phyloP scores from a whole-genome alignment of 768 basidiomycete species.

The Exsudoporus frostii region DNA sequence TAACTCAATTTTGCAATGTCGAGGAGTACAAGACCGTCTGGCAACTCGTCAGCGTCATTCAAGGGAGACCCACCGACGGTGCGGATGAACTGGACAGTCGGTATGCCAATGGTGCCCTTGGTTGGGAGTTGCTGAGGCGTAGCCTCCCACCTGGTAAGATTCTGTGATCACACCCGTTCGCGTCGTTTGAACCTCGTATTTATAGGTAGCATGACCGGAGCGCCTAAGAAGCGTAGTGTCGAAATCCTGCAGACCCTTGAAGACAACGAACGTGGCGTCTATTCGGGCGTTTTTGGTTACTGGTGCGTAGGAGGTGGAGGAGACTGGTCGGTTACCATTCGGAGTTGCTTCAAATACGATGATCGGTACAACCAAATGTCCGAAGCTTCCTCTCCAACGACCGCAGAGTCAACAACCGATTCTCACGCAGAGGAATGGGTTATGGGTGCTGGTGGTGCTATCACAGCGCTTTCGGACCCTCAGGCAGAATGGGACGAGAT shows the following conservation, averaged over 20 bases:
- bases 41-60: conserved; percentile 93
- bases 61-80: conserved; percentile 52
- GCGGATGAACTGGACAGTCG: conserved; percentile 36
- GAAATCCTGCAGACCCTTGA: conserved; percentile 85
- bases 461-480: conserved; percentile 86
- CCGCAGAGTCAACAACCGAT: conserved; percentile 10
- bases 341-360: conserved; percentile 82
- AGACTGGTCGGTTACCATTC: conserved; percentile 93
- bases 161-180: not conserved
- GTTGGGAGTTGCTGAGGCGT: conserved; percentile 73
- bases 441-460: conserved; percentile 93
- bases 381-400: conserved; percentile 8
- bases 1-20: conserved; percentile 80
- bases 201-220: conserved; percentile 94
- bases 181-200: not conserved
- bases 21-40: conserved; percentile 95
- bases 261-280: conserved; percentile 66
- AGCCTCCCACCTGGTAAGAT: conserved; percentile 82
- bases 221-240: conserved; percentile 91
- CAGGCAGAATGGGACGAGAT: conserved; percentile 95
- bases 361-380: conserved; percentile 23
- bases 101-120: conserved; percentile 43
- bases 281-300: conserved; percentile 93
- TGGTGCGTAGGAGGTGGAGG: conserved; percentile 85
- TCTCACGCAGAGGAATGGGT: conserved; percentile 55